These are phyloP conservation scores for Chrysanthemum seticuspe DNA, from an alignment of 129 eudicot genomes.

Conservation along the genomic window DNA sequence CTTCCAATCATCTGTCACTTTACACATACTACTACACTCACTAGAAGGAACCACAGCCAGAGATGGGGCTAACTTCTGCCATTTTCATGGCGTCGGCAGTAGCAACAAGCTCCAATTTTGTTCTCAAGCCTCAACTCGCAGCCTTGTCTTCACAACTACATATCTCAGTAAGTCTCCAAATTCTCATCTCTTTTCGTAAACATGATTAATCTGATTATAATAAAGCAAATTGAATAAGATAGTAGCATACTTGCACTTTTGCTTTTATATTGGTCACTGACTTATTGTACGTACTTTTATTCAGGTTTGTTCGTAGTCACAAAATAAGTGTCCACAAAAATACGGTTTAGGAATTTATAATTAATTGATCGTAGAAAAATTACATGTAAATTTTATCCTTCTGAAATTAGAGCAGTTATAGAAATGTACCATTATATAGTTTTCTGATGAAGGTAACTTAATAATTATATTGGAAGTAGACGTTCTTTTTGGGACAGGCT, in stretches of 20 bases:
- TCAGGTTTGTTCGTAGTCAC: too few species aligned
- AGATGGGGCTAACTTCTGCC: conserved; percentile 31
- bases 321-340: too few species aligned
- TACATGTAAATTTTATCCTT: too few species aligned
- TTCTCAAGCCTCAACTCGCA: conserved; percentile 14
- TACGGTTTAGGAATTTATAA: too few species aligned
- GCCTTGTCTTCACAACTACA: conserved; percentile 22
- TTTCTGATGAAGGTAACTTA: too few species aligned
- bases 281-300: too few species aligned
- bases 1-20: conserved; percentile 19
- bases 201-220: neutral
- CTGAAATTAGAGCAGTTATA: too few species aligned
- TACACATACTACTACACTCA: conserved; percentile 13
- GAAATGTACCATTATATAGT: too few species aligned
- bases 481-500: too few species aligned
- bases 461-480: too few species aligned
- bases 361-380: too few species aligned
- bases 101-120: conserved; percentile 24
- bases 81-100: conserved; percentile 29
- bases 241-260: neutral
- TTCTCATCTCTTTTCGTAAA: conserved; percentile 4
- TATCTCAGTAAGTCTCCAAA: conserved; percentile 28
- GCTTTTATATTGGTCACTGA: too few species aligned
- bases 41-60: neutral
- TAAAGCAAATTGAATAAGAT: neutral